Evolutionary conservation across 176 grass and related monocot genomes (phyloP).

Genomic region (Eragrostis curvula): DNA sequence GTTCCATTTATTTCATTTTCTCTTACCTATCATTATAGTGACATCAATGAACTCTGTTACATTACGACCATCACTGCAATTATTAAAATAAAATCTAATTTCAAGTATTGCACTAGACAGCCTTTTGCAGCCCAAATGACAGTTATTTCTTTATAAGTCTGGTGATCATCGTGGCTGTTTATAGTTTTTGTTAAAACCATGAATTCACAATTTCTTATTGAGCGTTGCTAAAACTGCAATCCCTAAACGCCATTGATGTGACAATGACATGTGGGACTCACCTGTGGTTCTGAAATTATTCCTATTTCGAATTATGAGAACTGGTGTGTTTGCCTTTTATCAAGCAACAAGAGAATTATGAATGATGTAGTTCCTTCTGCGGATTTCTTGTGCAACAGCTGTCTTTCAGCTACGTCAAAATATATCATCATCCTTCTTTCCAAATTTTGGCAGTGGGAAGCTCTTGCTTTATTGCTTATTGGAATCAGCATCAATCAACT

Average conservation of each 20-base stretch:
- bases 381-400: background rate
- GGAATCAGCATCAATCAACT: slow-evolving; percentile 99
- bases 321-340: slow-evolving; percentile 14
- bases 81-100: slow-evolving; percentile 8
- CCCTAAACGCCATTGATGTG: background rate
- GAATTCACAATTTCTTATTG: background rate
- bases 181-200: background rate
- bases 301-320: too few species aligned
- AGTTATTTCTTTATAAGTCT: slow-evolving; percentile 9
- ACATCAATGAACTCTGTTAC: background rate
- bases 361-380: background rate
- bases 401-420: slow-evolving; percentile 20
- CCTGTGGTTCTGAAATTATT: too few species aligned
- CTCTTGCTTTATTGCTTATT: slow-evolving; percentile 96
- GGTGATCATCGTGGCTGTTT: background rate
- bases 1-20: background rate
- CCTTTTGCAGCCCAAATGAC: slow-evolving; percentile 2
- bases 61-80: background rate
- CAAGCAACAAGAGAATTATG: background rate
- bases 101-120: background rate
- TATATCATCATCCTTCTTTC: slow-evolving; percentile 4
- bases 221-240: background rate
- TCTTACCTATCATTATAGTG: slow-evolving; percentile 1
- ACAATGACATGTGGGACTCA: background rate
- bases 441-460: slow-evolving; percentile 80